Base-by-base conservation (phyloP, 495 filamentous ascomycete genomes). In the Podospora didyma region DNA sequence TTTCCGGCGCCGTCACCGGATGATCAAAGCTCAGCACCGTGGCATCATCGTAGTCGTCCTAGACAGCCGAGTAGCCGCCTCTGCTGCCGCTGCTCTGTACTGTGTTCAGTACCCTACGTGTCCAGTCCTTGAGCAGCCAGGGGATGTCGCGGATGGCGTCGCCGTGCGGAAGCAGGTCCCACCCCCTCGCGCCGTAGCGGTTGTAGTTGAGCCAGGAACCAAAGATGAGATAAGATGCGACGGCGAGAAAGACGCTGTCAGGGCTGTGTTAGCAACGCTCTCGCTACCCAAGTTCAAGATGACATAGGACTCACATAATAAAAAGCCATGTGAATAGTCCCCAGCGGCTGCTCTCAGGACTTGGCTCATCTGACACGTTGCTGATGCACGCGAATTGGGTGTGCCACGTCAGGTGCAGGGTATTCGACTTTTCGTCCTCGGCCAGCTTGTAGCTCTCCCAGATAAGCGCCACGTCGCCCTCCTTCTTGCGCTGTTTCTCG, bases 181-280 rank as follows among this genome's bases (percentile, higher is more conserved):
- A 97, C 53, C 94, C 94, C 20, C 94, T 81, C 44, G 91, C 91
- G 23, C 92, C 92, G 69, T 96, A 95, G 55, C 92, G 90, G 78
- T 90, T 97, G 80, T 97, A 97, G 76, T 97, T 97, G 62, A 97
- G 86, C 94, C 94, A 98, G 21, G 92, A 95, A 65, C 92, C 92
- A 65, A 97, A 97, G 70, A 98, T 96, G 60, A 98, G 86, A 72
- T 98, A 98, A 20, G 95, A 75, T 16, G 94, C 92, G 17, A 84
- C 82, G 46, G 81, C 83, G 46, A 97, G 81, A 82, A 98, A 98
- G 66, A 87, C 71, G 59, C 93, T 93, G 61, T n/a, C n/a, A n/a
- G n/a, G n/a, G n/a, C n/a, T n/a, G n/a, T n/a, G n/a, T n/a, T n/a
- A n/a, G n/a, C n/a, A n/a, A n/a, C 46, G 21, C n/a, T 14, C 10